A percentile compares a stretch with the other conserved stretches of the same genome.
phyloP scores from a whole-genome alignment of 148 eudicot genomes.

The Amaranthus hypochondriacus region DNA sequence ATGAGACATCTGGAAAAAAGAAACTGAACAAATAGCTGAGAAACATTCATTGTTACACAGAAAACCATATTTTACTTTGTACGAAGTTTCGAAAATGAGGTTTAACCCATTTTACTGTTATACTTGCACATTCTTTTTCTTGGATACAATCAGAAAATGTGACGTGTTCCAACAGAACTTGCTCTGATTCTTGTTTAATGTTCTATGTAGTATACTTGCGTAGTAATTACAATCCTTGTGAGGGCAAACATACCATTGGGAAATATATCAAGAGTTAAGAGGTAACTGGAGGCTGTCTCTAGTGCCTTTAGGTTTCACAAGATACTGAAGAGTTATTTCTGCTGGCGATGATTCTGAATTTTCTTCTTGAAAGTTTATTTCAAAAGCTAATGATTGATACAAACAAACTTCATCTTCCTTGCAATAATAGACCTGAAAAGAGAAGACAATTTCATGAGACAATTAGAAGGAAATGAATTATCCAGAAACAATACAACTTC shows the following conservation, averaged over 20 bases:
- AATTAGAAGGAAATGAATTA: background rate
- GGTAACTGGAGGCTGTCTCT: constrained; percentile 39
- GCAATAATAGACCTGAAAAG: constrained; percentile 82
- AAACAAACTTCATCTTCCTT: constrained; percentile 93
- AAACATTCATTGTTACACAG: no score
- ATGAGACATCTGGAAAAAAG: no score
- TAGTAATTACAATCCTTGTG: background rate
- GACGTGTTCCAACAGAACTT: no score
- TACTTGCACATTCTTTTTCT: no score
- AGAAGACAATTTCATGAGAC: background rate
- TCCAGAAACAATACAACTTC: background rate
- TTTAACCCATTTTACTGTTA: no score
- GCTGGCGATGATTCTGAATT: constrained; percentile 44
- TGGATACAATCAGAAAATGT: no score
- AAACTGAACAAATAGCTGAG: no score
- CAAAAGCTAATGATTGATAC: constrained; percentile 77
- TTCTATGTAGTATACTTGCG: no score
- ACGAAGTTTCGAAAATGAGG: no score
- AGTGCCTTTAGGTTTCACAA: constrained; percentile 61
- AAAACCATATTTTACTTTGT: no score
- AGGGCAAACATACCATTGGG: background rate
- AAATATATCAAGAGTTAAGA: constrained; percentile 17
- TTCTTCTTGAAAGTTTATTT: constrained; percentile 69
- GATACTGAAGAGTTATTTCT: constrained; percentile 52
- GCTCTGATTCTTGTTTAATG: no score